Conservation (phyloP, 2,329 filamentous ascomycete genomes). For the Verticillium tricorpus region DNA sequence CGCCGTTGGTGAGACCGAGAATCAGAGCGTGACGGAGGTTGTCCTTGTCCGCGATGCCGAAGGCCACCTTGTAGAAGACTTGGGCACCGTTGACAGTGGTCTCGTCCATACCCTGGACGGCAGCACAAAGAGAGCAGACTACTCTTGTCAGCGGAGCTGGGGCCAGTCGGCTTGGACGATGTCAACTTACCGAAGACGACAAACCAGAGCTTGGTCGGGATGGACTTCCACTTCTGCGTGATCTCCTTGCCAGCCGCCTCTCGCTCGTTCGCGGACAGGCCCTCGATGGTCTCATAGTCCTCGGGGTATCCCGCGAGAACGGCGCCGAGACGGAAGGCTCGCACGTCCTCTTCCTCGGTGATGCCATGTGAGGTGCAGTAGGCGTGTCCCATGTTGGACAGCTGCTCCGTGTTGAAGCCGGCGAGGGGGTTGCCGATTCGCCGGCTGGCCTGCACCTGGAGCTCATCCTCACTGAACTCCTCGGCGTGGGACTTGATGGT, state of each 20-base stretch:
- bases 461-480: not conserved
- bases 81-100: conserved; percentile 67
- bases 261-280: conserved; percentile 54
- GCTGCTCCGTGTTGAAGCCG: not conserved
- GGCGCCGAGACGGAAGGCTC: conserved; percentile 56
- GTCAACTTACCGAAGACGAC: conserved; percentile 48
- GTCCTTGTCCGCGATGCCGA: conserved; percentile 51
- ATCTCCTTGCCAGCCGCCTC: conserved; percentile 55
- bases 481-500: not conserved
- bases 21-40: conserved; percentile 49
- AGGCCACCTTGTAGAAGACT: conserved; percentile 57
- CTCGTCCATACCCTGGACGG: conserved; percentile 68
- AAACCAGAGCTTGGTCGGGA: conserved; percentile 57
- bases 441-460: not conserved
- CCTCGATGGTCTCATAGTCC: conserved; percentile 43
- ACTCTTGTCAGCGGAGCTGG: not conserved
- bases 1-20: conserved; percentile 56
- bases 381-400: not conserved
- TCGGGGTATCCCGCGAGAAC: conserved; percentile 50
- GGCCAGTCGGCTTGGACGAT: not conserved
- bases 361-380: conserved; percentile 34
- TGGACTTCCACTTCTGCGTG: conserved; percentile 55
- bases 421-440: not conserved
- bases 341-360: conserved; percentile 49
- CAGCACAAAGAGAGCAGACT: conserved; percentile 63